phyloP scores from a whole-genome alignment of 441 rosid genomes.

The Sinapis alba region DNA sequence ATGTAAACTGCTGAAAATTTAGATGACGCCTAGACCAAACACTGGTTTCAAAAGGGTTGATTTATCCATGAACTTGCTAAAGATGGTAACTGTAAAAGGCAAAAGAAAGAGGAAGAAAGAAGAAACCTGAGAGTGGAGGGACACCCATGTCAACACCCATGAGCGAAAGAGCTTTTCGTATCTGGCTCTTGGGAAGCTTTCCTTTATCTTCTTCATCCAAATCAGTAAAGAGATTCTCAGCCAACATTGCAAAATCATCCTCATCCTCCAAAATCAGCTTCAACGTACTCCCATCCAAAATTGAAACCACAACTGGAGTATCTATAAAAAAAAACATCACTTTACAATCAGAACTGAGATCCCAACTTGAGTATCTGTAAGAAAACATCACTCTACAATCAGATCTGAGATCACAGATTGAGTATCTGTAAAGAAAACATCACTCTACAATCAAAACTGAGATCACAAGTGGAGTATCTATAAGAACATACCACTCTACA shows the following conservation, averaged over 20 bases:
- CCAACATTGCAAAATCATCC: conserved; percentile 91
- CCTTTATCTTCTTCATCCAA: conserved; percentile 83
- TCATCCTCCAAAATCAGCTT: conserved; percentile 72
- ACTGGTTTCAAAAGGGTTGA: neutral
- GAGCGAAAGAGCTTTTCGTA: conserved; percentile 57
- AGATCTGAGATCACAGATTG: conserved; percentile 49
- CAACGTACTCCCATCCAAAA: conserved; percentile 69
- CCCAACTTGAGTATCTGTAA: conserved; percentile 14
- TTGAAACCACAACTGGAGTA: conserved; percentile 62
- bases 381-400: neutral
- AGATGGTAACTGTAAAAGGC: neutral
- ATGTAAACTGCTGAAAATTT: neutral
- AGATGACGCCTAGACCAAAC: no score
- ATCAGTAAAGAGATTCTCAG: conserved; percentile 81
- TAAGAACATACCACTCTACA: neutral
- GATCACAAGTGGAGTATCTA: neutral
- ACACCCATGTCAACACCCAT: conserved; percentile 90
- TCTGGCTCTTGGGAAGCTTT: conserved; percentile 63
- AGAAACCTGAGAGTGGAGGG: conserved; percentile 74
- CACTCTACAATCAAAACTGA: neutral
- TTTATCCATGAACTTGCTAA: neutral
- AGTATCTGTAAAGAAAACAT: neutral
- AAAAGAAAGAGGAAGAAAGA: conserved; percentile 3
- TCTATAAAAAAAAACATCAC: conserved; percentile 36
- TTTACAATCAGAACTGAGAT: neutral